Percentiles rank a stretch among this genome's conserved stretches.
Evolutionary conservation across 768 basidiomycete genomes (phyloP).

Genomic region (Tremella yokohamensis): DNA sequence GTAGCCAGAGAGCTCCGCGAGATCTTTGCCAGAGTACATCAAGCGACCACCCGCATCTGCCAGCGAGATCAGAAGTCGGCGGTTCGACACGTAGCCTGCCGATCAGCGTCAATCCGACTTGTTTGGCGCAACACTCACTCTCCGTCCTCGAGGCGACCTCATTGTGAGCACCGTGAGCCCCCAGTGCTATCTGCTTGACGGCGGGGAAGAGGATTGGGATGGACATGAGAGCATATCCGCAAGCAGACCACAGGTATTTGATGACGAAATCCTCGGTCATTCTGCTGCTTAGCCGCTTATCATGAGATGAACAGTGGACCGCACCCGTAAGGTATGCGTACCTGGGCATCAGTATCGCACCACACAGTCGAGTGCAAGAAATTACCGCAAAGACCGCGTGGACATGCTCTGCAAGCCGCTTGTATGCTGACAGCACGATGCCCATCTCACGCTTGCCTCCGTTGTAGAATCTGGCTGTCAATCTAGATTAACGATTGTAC

Average conservation of each 20-base stretch:
- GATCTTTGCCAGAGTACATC: constrained; percentile 95
- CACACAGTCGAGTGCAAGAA: background rate
- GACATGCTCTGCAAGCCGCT: constrained; percentile 76
- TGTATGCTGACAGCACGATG: constrained; percentile 73
- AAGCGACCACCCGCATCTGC: constrained; percentile 92
- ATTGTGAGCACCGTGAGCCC: constrained; percentile 8
- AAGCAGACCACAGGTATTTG: constrained; percentile 93
- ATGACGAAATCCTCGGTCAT: constrained; percentile 96
- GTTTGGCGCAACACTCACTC: constrained; percentile 22
- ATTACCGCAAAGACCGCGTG: constrained; percentile 84
- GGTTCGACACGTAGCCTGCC: constrained; percentile 83
- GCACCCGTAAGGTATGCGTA: constrained; percentile 30
- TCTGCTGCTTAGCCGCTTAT: constrained; percentile 53
- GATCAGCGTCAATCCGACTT: constrained; percentile 5
- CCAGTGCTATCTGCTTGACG: constrained; percentile 5
- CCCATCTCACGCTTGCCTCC: constrained; percentile 78
- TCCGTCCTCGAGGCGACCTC: constrained; percentile 45
- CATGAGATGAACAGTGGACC: background rate
- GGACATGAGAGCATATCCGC: constrained; percentile 85
- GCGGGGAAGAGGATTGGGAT: constrained; percentile 75
- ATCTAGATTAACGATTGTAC: background rate
- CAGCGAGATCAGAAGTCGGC: constrained; percentile 83
- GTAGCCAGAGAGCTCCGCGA: constrained; percentile 89
- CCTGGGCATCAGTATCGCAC: background rate
- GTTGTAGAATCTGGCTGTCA: constrained; percentile 71